Base-by-base conservation (phyloP, 2,329 filamentous ascomycete genomes). In the Gyromitra esculenta region DNA sequence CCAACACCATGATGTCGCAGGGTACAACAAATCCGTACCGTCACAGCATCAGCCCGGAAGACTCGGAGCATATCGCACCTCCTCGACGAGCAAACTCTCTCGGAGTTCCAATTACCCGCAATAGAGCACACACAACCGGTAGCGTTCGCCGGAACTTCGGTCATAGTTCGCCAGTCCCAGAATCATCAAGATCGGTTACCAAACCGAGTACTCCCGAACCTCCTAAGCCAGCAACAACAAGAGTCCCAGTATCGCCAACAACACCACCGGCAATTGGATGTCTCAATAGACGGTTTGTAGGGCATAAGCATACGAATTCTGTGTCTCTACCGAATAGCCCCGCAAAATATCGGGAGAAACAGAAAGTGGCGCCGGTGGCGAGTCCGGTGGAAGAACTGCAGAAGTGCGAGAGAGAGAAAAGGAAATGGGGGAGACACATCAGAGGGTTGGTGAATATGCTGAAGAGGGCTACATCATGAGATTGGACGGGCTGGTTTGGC, bases 401-500 rank as follows among this genome's bases (percentile, higher is more conserved):
- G 35, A 74, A 66, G 35, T 13, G 45, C 6, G 71, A 65, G 45
- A 65, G 71, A n/a, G 75, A 74, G 37, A 77, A 75, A 11, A 65
- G 48, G 41, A 75, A 43, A 4, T 73, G 75, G 56, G 65, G 70
- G 31, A 77, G 35, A 39, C 66, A 62, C 11, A 50, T 77, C 5
- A 69, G 71, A 18, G 71, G 71, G 15, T 39, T 77, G 8, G 50
- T 77, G 50, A 57, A 70, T 65, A 68, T 75, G 52, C 1, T 77
- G 21, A 69, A 31, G 64, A 75, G 59, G 45, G 48, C 52, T 39
- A 21, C 63, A 48, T 63, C 64, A 15, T 73, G 52, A 45, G 52
- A 25, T 59, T 45, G 41, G 31, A 11, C 35, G 52, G 50, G 25
- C 35, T 8, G 31, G 37, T 57, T 54, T 56, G 21, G 13, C 18